These are phyloP conservation scores for Pichia nanzhaoensis DNA, from an alignment of 805 yeast species.

Conservation along the genomic window DNA sequence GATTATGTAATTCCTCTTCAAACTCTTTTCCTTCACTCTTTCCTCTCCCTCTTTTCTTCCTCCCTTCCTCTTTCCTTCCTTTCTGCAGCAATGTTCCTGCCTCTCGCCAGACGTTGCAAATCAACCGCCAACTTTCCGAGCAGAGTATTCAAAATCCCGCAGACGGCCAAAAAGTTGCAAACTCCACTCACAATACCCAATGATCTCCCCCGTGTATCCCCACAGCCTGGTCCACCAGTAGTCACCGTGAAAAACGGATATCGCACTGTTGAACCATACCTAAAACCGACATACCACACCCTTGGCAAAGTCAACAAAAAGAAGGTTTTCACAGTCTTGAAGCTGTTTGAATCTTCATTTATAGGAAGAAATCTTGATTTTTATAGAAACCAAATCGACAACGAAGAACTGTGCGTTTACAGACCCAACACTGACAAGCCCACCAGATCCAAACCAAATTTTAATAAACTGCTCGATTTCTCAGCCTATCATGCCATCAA, in stretches of 20 bases:
- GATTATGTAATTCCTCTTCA: too few species aligned
- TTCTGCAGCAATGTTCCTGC: too few species aligned
- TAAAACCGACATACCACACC: not conserved
- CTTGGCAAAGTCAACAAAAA: slow-evolving; percentile 6
- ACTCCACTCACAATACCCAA: not conserved
- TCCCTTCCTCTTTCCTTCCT: too few species aligned
- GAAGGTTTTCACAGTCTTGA: slow-evolving; percentile 9
- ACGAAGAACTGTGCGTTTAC: slow-evolving; percentile 14
- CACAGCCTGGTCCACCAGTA: slow-evolving; percentile 6
- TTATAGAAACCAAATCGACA: slow-evolving; percentile 11
- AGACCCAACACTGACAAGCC: slow-evolving; percentile 1
- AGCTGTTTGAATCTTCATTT: slow-evolving; percentile 15
- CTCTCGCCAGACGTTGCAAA: not conserved
- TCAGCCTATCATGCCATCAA: slow-evolving; percentile 1
- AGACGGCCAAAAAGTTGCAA: not conserved
- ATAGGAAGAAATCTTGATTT: slow-evolving; percentile 13
- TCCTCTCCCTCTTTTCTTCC: too few species aligned
- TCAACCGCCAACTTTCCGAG: not conserved
- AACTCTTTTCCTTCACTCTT: too few species aligned
- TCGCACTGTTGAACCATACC: slow-evolving; percentile 8
- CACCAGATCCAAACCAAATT: not conserved
- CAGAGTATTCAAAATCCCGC: not conserved
- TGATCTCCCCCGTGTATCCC: not conserved
- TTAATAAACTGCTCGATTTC: not conserved
- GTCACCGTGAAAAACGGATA: slow-evolving; percentile 2